These are phyloP conservation scores for Zelonia costaricensis DNA, from an alignment of 208 protist genomes.

Conservation along the genomic window DNA sequence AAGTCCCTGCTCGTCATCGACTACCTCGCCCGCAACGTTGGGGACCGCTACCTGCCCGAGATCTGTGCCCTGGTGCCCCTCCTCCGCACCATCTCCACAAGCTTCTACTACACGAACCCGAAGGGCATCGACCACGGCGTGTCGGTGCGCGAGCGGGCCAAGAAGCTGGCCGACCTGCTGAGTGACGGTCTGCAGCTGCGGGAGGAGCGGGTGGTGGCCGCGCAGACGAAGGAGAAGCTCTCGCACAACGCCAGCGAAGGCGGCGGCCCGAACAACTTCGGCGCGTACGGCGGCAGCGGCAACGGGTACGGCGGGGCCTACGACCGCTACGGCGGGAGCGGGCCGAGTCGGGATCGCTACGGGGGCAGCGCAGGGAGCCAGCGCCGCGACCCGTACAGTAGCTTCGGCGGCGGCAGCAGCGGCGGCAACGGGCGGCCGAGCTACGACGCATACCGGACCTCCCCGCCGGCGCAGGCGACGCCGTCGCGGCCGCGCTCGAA, in stretches of 20 bases:
- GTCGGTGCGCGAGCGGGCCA: constrained; percentile 85
- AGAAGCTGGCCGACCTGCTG: constrained; percentile 79
- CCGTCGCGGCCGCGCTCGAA: constrained; percentile 40
- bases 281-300: constrained; percentile 28
- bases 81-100: constrained; percentile 68
- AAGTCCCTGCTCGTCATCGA: constrained; percentile 87
- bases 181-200: constrained; percentile 76
- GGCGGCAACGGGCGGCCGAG: constrained; percentile 16
- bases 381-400: neutral
- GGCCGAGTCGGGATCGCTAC: neutral
- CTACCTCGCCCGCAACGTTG: constrained; percentile 79
- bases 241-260: constrained; percentile 43
- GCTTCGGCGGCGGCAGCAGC: neutral
- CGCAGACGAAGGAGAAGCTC: constrained; percentile 68
- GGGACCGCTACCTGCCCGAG: constrained; percentile 62
- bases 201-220: constrained; percentile 79
- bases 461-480: constrained; percentile 1
- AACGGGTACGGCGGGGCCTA: constrained; percentile 15
- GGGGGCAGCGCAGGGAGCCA: constrained; percentile 3
- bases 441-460: constrained; percentile 29
- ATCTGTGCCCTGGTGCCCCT: constrained; percentile 71
- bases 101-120: constrained; percentile 85
- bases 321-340: neutral
- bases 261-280: constrained; percentile 26
- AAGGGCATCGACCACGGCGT: constrained; percentile 89